Evolutionary conservation across 768 basidiomycete species (phyloP).

Genomic region (Trametes cubensis): DNA sequence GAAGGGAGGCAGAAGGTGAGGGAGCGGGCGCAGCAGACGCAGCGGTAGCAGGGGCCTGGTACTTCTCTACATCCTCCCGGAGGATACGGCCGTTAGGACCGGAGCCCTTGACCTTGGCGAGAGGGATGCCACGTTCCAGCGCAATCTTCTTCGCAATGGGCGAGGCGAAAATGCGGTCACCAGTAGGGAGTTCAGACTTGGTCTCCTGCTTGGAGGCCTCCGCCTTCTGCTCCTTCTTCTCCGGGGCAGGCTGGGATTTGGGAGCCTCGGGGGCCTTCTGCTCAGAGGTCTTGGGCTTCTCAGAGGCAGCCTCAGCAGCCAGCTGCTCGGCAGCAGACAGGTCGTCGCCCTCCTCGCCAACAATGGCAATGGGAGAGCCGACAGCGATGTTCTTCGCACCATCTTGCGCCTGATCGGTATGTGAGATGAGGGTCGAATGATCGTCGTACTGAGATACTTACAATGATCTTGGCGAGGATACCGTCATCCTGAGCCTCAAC

Average conservation of each 20-base stretch:
- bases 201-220: constrained; percentile 44
- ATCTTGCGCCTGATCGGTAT: constrained; percentile 60
- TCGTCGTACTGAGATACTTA: constrained; percentile 42
- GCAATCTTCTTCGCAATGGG: constrained; percentile 98
- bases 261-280: constrained; percentile 47
- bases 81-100: constrained; percentile 94
- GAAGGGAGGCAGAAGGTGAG: constrained; percentile 52
- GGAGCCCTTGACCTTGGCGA: constrained; percentile 87
- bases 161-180: constrained; percentile 90
- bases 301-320: constrained; percentile 62
- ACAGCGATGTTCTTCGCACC: constrained; percentile 88
- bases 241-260: constrained; percentile 40
- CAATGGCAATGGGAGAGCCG: constrained; percentile 86
- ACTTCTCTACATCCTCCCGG: constrained; percentile 93
- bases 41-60: constrained; percentile 56
- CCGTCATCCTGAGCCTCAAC: constrained; percentile 99
- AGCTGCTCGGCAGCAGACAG: constrained; percentile 78
- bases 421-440: neutral
- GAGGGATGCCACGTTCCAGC: constrained; percentile 88
- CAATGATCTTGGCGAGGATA: constrained; percentile 94
- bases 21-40: constrained; percentile 41
- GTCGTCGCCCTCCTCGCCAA: constrained; percentile 96
- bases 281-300: constrained; percentile 43
- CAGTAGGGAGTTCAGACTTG: constrained; percentile 59
- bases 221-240: constrained; percentile 38